These are phyloP conservation scores for Aspergillus terreus DNA, from an alignment of 2,329 filamentous ascomycete species.

Conservation along the genomic window DNA sequence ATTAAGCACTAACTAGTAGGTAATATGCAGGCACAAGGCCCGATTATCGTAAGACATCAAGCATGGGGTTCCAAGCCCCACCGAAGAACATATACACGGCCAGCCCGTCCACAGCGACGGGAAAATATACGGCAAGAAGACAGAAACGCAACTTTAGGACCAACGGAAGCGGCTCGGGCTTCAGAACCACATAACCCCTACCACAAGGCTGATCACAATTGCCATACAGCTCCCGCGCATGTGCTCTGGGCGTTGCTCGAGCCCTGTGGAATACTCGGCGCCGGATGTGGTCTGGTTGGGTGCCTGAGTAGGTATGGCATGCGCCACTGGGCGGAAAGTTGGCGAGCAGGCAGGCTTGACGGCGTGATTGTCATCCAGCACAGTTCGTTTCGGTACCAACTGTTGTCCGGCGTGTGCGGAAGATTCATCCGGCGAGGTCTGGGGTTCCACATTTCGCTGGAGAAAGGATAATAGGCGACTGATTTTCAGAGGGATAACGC, in stretches of 20 bases:
- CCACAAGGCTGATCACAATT: constrained; percentile 33
- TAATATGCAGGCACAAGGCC: constrained; percentile 3
- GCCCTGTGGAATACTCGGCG: constrained; percentile 20
- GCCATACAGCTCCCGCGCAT: constrained; percentile 36
- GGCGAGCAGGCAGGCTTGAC: neutral
- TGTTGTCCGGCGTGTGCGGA: neutral
- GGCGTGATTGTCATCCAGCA: constrained; percentile 1
- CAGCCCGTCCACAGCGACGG: neutral
- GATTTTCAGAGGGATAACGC: neutral
- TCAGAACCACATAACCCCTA: constrained; percentile 37
- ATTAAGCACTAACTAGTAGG: constrained; percentile 1
- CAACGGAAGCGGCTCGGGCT: neutral
- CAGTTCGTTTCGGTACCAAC: neutral
- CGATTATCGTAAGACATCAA: constrained; percentile 5
- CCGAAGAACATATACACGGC: neutral
- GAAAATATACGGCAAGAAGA: neutral
- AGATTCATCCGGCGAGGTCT: neutral
- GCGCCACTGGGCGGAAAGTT: neutral
- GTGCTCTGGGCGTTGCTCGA: constrained; percentile 22
- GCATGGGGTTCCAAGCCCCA: neutral
- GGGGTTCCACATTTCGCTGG: neutral
- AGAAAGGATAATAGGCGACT: neutral
- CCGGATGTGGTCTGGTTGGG: constrained; percentile 9
- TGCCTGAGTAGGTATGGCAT: constrained; percentile 3
- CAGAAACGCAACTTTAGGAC: no score